Conservation (phyloP, 2,329 filamentous ascomycete species). For the Oidium heveae region DNA sequence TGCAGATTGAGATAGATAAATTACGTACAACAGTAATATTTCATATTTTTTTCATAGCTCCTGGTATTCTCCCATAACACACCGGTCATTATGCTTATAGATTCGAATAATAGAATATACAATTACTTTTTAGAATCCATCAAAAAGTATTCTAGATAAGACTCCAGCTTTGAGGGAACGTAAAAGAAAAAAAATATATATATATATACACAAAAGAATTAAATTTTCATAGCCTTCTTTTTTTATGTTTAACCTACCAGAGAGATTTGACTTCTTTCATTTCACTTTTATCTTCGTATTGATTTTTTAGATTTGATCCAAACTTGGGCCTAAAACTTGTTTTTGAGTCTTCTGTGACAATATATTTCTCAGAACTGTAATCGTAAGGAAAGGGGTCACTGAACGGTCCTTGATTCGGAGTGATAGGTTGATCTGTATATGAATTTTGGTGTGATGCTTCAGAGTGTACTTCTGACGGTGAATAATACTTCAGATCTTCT, state of each 20-base stretch:
- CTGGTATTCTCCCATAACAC: too few relatives aligned
- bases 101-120: too few relatives aligned
- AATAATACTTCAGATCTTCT: conserved; percentile 16
- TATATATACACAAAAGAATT: not conserved
- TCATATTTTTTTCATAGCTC: too few relatives aligned
- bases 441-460: conserved; percentile 22
- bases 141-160: not conserved
- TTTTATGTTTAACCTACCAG: not conserved
- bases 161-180: not conserved
- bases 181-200: not conserved
- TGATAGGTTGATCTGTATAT: conserved; percentile 24
- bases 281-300: conserved; percentile 33
- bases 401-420: conserved; percentile 31
- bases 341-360: conserved; percentile 29
- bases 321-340: not conserved
- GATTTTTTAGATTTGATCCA: conserved; percentile 17
- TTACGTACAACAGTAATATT: too few relatives aligned
- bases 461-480: conserved; percentile 5
- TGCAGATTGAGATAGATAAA: too few relatives aligned
- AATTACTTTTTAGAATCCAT: too few relatives aligned
- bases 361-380: conserved; percentile 22
- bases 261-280: conserved; percentile 19
- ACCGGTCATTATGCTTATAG: too few relatives aligned
- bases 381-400: conserved; percentile 20
- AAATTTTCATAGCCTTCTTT: not conserved